Evolutionary conservation across 2,329 filamentous ascomycete species (phyloP).

Genomic region (Hymenoscyphus linearis): DNA sequence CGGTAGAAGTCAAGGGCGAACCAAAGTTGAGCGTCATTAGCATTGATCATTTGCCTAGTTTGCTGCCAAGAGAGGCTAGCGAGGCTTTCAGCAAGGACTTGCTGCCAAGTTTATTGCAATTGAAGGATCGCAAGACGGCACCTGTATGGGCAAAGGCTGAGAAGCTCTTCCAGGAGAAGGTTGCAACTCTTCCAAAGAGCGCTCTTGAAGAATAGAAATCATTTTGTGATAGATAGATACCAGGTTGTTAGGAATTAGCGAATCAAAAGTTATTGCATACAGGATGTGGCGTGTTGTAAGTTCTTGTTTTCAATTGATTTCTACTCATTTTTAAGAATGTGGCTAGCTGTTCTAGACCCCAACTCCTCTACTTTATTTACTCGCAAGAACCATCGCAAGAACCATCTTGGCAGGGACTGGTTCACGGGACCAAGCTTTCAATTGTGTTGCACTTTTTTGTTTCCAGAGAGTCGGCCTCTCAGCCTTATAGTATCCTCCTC

Average conservation of each 20-base stretch:
- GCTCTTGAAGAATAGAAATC: conserved; percentile 1
- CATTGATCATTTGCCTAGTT: conserved; percentile 78
- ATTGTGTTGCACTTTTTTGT: background rate
- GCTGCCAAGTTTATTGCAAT: conserved; percentile 68
- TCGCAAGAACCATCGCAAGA: background rate
- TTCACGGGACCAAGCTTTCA: background rate
- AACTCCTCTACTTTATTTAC: background rate
- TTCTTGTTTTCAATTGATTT: background rate
- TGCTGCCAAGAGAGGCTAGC: conserved; percentile 80
- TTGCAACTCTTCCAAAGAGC: conserved; percentile 54
- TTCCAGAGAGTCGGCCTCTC: background rate
- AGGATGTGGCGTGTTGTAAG: background rate
- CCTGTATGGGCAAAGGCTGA: conserved; percentile 83
- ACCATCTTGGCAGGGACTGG: background rate
- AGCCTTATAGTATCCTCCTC: background rate
- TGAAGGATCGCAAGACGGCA: conserved; percentile 68
- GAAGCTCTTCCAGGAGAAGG: conserved; percentile 79
- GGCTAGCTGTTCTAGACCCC: background rate
- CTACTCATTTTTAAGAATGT: background rate
- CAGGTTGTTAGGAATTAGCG: background rate
- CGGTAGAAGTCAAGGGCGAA: conserved; percentile 55
- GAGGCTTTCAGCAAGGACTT: conserved; percentile 79
- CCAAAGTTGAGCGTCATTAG: conserved; percentile 69
- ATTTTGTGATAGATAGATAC: conserved; percentile 2
- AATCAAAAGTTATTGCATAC: background rate